Evolutionary conservation across 2,329 filamentous ascomycete genomes (phyloP).

Genomic region (Akanthomyces dipterigenus): DNA sequence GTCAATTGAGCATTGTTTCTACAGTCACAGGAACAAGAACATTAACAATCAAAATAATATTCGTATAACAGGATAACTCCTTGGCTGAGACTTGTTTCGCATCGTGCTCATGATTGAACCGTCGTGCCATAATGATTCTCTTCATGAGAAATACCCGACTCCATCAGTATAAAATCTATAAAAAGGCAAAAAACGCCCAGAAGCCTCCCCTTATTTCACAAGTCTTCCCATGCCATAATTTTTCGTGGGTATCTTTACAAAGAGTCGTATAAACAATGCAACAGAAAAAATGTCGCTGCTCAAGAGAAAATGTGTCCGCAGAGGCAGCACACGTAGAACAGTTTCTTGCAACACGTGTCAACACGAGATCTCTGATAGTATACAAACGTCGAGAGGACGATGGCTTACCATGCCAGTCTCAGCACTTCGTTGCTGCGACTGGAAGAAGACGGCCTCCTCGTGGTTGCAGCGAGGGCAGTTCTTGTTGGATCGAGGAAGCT

Average conservation of each 20-base stretch:
- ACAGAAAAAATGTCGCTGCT: conserved; percentile 20
- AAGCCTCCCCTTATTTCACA: not conserved
- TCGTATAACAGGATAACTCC: not conserved
- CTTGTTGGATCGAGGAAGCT: conserved; percentile 88
- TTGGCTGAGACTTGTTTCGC: not conserved
- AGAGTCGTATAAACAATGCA: conserved; percentile 12
- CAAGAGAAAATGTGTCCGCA: conserved; percentile 82
- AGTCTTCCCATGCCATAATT: not conserved
- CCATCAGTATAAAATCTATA: not conserved
- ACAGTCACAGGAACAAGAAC: not conserved
- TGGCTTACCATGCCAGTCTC: conserved; percentile 93
- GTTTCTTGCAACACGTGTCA: conserved; percentile 51
- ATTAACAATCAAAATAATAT: not conserved
- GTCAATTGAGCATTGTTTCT: not conserved
- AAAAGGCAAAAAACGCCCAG: not conserved
- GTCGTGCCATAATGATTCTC: not conserved
- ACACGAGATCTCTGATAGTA: conserved; percentile 1
- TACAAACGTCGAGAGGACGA: not conserved
- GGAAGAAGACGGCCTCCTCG: conserved; percentile 94
- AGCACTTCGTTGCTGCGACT: conserved; percentile 92
- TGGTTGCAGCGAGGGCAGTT: conserved; percentile 79
- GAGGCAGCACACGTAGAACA: conserved; percentile 89
- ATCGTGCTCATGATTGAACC: not conserved
- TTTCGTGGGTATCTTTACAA: conserved; percentile 9
- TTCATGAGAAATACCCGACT: not conserved